phyloP scores from a whole-genome alignment of 345 rosid genomes.

The Mallotus nudiflorus region DNA sequence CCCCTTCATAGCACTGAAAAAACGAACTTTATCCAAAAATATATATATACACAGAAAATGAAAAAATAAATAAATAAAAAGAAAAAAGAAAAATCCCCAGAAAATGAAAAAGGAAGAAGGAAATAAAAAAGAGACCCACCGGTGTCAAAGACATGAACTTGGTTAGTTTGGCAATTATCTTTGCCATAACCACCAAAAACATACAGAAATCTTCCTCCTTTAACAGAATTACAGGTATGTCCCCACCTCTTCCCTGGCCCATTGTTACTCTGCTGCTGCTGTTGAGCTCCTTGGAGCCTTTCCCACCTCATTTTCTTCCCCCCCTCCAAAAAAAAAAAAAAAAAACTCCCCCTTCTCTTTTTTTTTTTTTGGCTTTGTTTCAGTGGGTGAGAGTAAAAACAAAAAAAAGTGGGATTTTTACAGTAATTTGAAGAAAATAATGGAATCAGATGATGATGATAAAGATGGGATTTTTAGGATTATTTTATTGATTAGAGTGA shows the following conservation, averaged over 20 bases:
- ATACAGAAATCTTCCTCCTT: constrained; percentile 84
- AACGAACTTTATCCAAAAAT: background rate
- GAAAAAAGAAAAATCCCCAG: constrained; percentile 1
- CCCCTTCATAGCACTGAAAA: background rate
- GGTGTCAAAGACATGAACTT: constrained; percentile 88
- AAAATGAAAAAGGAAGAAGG: background rate
- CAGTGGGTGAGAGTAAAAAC: constrained; percentile 28
- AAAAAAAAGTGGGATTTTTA: constrained; percentile 33
- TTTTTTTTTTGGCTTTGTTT: background rate
- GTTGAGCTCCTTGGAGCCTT: constrained; percentile 53
- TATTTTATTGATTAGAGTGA: background rate
- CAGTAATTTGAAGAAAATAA: too few species aligned
- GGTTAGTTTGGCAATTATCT: constrained; percentile 96
- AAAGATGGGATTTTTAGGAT: background rate
- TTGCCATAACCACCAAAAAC: constrained; percentile 91
- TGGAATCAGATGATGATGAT: constrained; percentile 1
- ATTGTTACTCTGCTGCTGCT: constrained; percentile 22
- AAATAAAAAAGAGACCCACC: constrained; percentile 49
- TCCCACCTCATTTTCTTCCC: constrained; percentile 79
- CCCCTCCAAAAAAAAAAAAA: too few species aligned
- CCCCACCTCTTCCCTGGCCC: constrained; percentile 99
- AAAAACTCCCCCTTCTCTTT: background rate
- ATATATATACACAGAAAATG: too few species aligned
- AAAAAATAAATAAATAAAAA: too few species aligned
- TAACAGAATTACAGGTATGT: constrained; percentile 89